Evolutionary conservation across 169 alveolate species (phyloP).

Genomic region (Fabrea salina): DNA sequence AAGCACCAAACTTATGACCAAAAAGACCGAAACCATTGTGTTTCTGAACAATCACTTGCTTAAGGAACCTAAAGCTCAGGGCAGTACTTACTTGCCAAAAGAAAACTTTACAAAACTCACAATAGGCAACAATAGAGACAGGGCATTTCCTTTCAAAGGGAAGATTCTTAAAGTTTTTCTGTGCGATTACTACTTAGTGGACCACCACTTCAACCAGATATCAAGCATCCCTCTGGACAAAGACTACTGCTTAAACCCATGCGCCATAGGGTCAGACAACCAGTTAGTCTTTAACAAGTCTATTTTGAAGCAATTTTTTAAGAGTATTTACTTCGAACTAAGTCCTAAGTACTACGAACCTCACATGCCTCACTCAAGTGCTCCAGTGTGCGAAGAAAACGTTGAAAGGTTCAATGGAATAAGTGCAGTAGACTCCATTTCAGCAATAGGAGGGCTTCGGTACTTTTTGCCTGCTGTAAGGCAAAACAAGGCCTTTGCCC

Average conservation of each 20-base stretch:
- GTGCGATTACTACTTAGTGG: background rate
- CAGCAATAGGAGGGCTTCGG: conserved; percentile 14
- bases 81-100: background rate
- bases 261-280: background rate
- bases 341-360: background rate
- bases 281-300: background rate
- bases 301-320: background rate
- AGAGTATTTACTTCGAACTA: background rate
- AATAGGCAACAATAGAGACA: background rate
- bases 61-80: background rate
- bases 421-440: background rate
- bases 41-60: background rate
- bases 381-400: background rate
- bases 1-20: background rate
- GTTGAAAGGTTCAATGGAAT: conserved; percentile 14
- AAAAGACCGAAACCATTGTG: background rate
- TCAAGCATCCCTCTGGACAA: background rate
- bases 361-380: background rate
- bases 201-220: background rate
- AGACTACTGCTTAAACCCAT: background rate
- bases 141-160: background rate
- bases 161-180: background rate
- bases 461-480: conserved; percentile 21
- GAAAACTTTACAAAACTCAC: background rate
- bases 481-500: no score